phyloP scores from a whole-genome alignment of 768 basidiomycete species.

The Lactarius hengduanensis region DNA sequence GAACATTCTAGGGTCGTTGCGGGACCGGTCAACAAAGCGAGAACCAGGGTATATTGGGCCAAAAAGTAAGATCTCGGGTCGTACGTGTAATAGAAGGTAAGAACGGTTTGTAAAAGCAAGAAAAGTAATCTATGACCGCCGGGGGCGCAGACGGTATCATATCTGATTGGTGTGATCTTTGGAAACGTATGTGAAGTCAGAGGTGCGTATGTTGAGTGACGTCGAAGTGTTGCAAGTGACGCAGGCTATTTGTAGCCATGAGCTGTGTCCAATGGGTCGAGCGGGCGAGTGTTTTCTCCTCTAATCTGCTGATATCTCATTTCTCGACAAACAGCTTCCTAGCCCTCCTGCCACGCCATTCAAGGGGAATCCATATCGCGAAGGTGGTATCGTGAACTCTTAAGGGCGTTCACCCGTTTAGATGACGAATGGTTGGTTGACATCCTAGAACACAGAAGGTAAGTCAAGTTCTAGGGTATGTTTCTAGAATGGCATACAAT shows the following conservation, averaged over 20 bases:
- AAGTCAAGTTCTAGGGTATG: not conserved
- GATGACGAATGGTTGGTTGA: not conserved
- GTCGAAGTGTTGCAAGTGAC: no score
- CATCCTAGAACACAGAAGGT: slow-evolving; percentile 1
- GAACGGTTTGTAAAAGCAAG: no score
- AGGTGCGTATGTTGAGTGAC: no score
- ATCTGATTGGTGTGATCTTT: no score
- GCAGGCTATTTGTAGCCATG: not conserved
- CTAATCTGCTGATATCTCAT: not conserved
- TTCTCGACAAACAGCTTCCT: not conserved
- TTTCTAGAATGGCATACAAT: not conserved
- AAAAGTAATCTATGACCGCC: no score
- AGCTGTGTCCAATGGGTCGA: not conserved
- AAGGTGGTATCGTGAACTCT: not conserved
- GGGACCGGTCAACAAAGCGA: no score
- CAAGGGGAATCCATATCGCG: not conserved
- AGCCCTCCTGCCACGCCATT: not conserved
- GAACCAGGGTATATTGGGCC: no score
- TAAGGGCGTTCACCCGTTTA: not conserved
- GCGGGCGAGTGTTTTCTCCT: not conserved
- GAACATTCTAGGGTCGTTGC: no score
- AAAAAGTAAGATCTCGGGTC: no score
- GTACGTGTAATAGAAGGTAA: no score
- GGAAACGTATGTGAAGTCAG: no score
- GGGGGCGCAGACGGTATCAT: no score